phyloP scores from a whole-genome alignment of 2,329 filamentous ascomycete species.

The Stemphylium vesicarium region DNA sequence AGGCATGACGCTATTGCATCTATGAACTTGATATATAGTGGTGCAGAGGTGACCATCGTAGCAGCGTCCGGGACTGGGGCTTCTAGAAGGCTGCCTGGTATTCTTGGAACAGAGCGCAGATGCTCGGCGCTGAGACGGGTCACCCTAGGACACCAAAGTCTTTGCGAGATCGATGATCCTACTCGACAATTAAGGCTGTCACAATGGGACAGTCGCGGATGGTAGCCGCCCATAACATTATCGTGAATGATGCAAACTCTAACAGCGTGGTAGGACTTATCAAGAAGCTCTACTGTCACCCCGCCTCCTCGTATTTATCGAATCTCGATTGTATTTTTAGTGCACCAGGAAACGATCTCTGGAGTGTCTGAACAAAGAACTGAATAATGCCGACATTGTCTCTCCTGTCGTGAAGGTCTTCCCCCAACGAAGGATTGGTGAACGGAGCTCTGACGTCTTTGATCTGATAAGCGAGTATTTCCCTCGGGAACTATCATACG shows the following conservation, averaged over 20 bases:
- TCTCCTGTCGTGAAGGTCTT: no score
- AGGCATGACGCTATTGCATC: slow-evolving; percentile 7
- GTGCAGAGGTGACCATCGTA: slow-evolving; percentile 16
- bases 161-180: neutral
- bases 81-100: slow-evolving; percentile 1
- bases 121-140: neutral
- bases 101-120: neutral
- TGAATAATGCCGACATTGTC: no score
- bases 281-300: slow-evolving; percentile 49
- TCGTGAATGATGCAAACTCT: neutral
- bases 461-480: neutral
- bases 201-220: neutral
- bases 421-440: no score
- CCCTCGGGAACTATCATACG: neutral
- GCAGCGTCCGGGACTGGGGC: slow-evolving; percentile 7
- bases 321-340: slow-evolving; percentile 41
- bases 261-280: slow-evolving; percentile 43
- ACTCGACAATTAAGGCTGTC: neutral
- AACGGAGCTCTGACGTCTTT: no score
- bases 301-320: slow-evolving; percentile 47
- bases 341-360: slow-evolving; percentile 17
- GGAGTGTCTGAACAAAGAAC: neutral
- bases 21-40: slow-evolving; percentile 18
- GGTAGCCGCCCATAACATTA: neutral
- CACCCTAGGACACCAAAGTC: neutral